These are phyloP conservation scores for Erythrobasidium yunnanense DNA, from an alignment of 768 basidiomycete species.

Conservation along the genomic window DNA sequence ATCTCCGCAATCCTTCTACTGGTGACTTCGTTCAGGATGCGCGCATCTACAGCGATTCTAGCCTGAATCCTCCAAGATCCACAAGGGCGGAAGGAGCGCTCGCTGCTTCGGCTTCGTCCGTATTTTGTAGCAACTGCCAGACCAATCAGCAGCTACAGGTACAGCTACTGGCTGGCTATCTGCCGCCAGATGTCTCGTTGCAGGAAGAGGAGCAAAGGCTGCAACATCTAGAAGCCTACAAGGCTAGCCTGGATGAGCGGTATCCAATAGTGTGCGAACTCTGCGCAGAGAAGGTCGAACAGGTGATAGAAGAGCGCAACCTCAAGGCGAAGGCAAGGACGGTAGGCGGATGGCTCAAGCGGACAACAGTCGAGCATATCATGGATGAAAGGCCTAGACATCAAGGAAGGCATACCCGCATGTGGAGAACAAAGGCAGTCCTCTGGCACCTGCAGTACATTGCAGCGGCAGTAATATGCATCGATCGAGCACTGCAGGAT, in stretches of 20 bases:
- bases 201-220: constrained; percentile 2
- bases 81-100: background rate
- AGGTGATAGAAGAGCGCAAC: constrained; percentile 20
- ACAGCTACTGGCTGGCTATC: constrained; percentile 20
- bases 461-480: background rate
- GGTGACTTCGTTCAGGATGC: constrained; percentile 1
- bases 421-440: background rate
- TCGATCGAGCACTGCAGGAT: background rate
- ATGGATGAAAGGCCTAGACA: background rate
- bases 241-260: constrained; percentile 12
- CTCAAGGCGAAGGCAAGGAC: constrained; percentile 20
- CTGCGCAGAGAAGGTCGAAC: constrained; percentile 4
- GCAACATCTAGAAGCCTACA: background rate
- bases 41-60: background rate
- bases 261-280: constrained; percentile 12
- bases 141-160: constrained; percentile 22
- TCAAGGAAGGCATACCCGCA: background rate
- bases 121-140: constrained; percentile 7
- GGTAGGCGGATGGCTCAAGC: constrained; percentile 17
- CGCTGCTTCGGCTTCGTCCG: background rate
- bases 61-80: background rate
- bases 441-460: background rate
- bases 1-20: background rate
- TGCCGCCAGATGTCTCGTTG: background rate
- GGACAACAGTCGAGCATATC: background rate